Percentiles rank a stretch among this genome's conserved stretches.
These are phyloP conservation scores for Tagetes patula DNA, from an alignment of 129 eudicot genomes.

Conservation along the genomic window DNA sequence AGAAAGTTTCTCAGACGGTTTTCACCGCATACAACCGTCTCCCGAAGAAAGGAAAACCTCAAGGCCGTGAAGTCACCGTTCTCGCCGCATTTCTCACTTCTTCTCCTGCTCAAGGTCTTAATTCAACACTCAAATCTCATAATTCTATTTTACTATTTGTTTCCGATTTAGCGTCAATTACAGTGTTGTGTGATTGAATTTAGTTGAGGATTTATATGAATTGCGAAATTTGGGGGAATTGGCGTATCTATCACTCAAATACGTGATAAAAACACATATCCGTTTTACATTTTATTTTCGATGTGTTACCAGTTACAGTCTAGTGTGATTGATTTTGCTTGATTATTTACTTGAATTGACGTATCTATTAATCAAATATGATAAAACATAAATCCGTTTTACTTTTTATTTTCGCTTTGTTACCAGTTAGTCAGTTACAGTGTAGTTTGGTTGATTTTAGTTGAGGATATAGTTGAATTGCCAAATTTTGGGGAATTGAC, in stretches of 20 bases:
- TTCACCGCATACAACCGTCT: slow-evolving; percentile 58
- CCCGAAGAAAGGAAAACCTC: slow-evolving; percentile 95
- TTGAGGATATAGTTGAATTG: background rate
- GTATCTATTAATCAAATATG: too few species aligned
- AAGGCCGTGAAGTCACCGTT: slow-evolving; percentile 88
- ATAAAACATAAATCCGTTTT: too few species aligned
- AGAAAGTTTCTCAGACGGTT: slow-evolving; percentile 57
- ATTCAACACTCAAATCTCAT: background rate
- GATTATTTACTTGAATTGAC: too few species aligned
- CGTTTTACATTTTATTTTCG: too few species aligned
- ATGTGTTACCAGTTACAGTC: too few species aligned
- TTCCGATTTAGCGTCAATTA: background rate
- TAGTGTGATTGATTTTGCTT: too few species aligned
- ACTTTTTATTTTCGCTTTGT: background rate
- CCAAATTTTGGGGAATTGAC: slow-evolving; percentile 16
- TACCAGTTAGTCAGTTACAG: background rate
- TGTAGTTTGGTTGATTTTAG: slow-evolving; percentile 13
- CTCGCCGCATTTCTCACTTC: slow-evolving; percentile 77
- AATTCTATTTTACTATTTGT: background rate
- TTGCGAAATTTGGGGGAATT: slow-evolving; percentile 12
- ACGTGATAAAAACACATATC: too few species aligned
- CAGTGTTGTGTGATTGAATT: slow-evolving; percentile 6
- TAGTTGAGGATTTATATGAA: background rate
- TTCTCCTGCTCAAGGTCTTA: slow-evolving; percentile 55
- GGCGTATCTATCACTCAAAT: too few species aligned